Evolutionary conservation across 2,329 filamentous ascomycete genomes (phyloP), one percentile per base, ranked within the genome.

Genomic region (Aspergillus japonicus): DNA sequence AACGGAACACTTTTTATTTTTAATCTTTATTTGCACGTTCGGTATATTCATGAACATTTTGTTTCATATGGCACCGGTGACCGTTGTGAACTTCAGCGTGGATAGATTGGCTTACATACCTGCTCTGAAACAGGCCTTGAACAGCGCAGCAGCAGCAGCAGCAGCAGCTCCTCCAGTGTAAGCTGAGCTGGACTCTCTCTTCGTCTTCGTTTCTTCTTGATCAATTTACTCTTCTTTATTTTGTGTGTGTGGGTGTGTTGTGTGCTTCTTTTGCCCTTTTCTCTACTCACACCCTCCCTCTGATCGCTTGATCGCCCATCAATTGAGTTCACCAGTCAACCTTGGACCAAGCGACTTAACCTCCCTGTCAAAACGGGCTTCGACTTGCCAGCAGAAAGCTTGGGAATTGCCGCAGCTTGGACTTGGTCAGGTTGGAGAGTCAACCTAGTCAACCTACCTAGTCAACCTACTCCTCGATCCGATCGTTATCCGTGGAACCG

Each of bases 401-500:
- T 68, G 64, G 66, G 68, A 70, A 71, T 69, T 70, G 60, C 69
- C 69, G 66, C 64, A 66, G 57, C 53, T 63, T 61, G 26, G 26
- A 29, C 26, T 29, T 35, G 57, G 60, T 62, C 61, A 68, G 67
- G 56, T 63, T 70, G 69, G 53, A 50, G 61, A 56, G 29, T 63
- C 54, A 56, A 54, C 50, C 59, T 62, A 58, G 8, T 4, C 10
- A 12, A 35, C 33, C 33, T 35, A 14, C 10, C 10, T 35, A 35
- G 23, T 8, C 10, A 4, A 35, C 33, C 10, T 11, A 35, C 33
- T 16, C 14, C 63, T 59, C 59, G 59, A 62, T 65, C 63, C 61
- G 70, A 72, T 71, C 69, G 67, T 65, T 62, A 62, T 62, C 66
- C 64, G 64, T 69, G 65, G 64, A 66, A 66, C 63, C 63, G 62